phyloP scores from a whole-genome alignment of 2,329 filamentous ascomycete species.

The Colletotrichum sp. region DNA sequence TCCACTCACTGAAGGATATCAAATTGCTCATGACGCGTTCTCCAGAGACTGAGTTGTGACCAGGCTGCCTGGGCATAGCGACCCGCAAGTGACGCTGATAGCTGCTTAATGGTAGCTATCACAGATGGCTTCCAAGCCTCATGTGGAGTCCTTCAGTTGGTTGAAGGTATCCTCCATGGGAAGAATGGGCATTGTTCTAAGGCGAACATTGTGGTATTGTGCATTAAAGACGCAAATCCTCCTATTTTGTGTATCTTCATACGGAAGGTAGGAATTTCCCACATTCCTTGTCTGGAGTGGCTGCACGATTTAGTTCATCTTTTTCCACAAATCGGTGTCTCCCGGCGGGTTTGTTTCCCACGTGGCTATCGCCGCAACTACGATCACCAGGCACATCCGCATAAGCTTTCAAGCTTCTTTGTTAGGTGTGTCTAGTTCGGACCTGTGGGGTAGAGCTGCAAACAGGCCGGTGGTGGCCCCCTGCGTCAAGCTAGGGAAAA shows the following conservation, averaged over 20 bases:
- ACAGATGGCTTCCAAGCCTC: not conserved
- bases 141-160: not conserved
- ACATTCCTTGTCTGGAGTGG: not conserved
- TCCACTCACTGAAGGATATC: not conserved
- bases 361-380: not conserved
- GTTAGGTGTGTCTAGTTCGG: not conserved
- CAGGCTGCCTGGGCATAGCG: not conserved
- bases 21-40: not conserved
- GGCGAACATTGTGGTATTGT: not conserved
- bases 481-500: not conserved
- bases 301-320: not conserved
- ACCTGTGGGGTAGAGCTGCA: slow-evolving; percentile 2
- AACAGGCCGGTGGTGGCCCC: not conserved
- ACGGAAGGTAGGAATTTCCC: not conserved
- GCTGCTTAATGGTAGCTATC: not conserved
- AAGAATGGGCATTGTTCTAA: not conserved
- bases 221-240: not conserved
- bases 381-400: not conserved
- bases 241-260: not conserved
- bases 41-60: not conserved
- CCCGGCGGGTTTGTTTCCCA: not conserved
- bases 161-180: not conserved
- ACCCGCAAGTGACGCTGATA: not conserved
- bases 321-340: slow-evolving; percentile 13
- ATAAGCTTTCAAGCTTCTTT: not conserved